These are phyloP conservation scores for Sclerotiophoma versabilis DNA, from an alignment of 2,329 filamentous ascomycete genomes.

Conservation along the genomic window DNA sequence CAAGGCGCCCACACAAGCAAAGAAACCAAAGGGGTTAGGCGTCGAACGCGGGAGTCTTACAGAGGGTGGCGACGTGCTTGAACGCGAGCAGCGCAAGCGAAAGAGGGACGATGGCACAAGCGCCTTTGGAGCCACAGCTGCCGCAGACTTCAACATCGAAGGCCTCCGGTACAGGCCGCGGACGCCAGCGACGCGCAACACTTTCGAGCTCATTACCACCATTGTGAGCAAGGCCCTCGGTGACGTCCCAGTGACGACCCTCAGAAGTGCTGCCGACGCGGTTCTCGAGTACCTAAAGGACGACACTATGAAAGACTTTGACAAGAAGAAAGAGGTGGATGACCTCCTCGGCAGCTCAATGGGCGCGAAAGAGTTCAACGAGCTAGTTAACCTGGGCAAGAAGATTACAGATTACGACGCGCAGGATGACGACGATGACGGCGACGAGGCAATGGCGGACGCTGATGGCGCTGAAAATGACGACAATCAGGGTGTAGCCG, in stretches of 20 bases:
- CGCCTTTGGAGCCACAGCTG: constrained; percentile 74
- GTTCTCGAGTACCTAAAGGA: constrained; percentile 92
- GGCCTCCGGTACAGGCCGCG: constrained; percentile 90
- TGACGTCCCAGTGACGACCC: constrained; percentile 90
- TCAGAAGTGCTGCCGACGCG: constrained; percentile 91
- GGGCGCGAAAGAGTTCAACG: constrained; percentile 91
- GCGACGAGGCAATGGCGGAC: constrained; percentile 69
- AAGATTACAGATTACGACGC: constrained; percentile 99
- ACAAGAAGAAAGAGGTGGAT: constrained; percentile 98
- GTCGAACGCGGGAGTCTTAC: constrained; percentile 77
- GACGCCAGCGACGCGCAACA: constrained; percentile 88
- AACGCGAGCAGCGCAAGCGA: constrained; percentile 84
- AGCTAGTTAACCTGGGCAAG: constrained; percentile 93
- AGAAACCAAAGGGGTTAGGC: constrained; percentile 72
- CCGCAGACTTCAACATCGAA: constrained; percentile 84
- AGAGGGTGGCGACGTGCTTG: constrained; percentile 83
- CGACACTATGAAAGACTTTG: constrained; percentile 93
- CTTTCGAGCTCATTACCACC: constrained; percentile 92
- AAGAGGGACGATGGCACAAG: constrained; percentile 73
- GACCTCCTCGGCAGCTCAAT: constrained; percentile 86
- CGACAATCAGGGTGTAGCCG: constrained; percentile 93
- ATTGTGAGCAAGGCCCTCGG: constrained; percentile 88
- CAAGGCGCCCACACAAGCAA: constrained; percentile 75
- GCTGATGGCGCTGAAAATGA: constrained; percentile 74
- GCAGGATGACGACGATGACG: constrained; percentile 87